A percentile compares a stretch with the other conserved stretches of the same genome.
These are phyloP conservation scores for Niebla homalea DNA, from an alignment of 495 filamentous ascomycete species.

Conservation along the genomic window DNA sequence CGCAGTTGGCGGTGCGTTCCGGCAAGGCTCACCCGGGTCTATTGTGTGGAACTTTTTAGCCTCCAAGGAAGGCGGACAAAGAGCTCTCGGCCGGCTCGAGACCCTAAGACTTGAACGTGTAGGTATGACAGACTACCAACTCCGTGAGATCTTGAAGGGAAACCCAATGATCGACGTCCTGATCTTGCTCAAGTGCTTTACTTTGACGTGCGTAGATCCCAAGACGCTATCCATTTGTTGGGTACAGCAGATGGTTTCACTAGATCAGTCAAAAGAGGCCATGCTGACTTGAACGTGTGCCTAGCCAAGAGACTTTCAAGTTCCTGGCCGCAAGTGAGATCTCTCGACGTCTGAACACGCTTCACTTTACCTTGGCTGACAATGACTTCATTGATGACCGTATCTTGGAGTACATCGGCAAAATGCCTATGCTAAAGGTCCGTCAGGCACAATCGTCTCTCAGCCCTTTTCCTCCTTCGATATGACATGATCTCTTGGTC, in stretches of 20 bases:
- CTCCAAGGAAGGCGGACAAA: slow-evolving; percentile 12
- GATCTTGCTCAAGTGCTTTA: slow-evolving; percentile 23
- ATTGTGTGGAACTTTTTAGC: slow-evolving; percentile 25
- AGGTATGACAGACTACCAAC: slow-evolving; percentile 26
- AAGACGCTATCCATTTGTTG: no score
- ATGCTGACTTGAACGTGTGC: no score
- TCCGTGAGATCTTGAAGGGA: slow-evolving; percentile 22
- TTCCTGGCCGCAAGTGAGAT: slow-evolving; percentile 20
- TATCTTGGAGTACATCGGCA: slow-evolving; percentile 6
- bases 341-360: slow-evolving; percentile 1
- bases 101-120: slow-evolving; percentile 22
- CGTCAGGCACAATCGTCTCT: not conserved
- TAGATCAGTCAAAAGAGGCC: no score
- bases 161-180: slow-evolving; percentile 20
- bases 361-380: slow-evolving; percentile 7
- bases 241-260: no score
- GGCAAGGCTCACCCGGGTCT: slow-evolving; percentile 20
- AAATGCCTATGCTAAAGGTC: slow-evolving; percentile 8
- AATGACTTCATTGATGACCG: slow-evolving; percentile 11
- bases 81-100: slow-evolving; percentile 12
- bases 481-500: not conserved
- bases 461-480: not conserved
- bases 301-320: slow-evolving; percentile 18
- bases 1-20: slow-evolving; percentile 16
- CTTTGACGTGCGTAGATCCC: slow-evolving; percentile 11